Evolutionary conservation across 78 protist species (phyloP).

Genomic region (Dictyostelium firmibasis): DNA sequence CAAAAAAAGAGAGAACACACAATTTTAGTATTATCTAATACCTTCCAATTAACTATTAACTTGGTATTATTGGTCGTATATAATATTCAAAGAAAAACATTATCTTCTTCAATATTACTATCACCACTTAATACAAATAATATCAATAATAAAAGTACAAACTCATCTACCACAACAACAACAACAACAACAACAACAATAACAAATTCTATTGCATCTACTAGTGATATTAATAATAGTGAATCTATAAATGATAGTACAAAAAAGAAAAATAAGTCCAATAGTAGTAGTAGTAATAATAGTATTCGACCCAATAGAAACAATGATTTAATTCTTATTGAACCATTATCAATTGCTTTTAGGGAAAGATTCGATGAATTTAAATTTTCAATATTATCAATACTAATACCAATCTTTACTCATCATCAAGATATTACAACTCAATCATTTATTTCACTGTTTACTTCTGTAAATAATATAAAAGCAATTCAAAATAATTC

Average conservation of each 20-base stretch:
- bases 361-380: conserved; percentile 7
- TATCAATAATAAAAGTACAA: not conserved
- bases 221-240: not conserved
- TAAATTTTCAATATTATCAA: not conserved
- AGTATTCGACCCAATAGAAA: not conserved
- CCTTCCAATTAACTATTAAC: not conserved
- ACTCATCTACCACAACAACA: not conserved
- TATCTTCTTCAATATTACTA: not conserved
- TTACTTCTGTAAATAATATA: not conserved
- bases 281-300: not conserved
- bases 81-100: not conserved
- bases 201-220: not conserved
- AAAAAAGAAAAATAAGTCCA: not conserved
- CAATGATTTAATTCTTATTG: not conserved
- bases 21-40: not conserved
- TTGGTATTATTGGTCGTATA: not conserved
- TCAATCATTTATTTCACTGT: conserved; percentile 6
- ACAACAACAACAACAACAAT: not conserved
- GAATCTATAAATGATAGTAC: not conserved
- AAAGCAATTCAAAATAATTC: not conserved
- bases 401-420: not conserved
- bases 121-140: not conserved
- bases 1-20: not conserved
- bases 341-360: conserved; percentile 2
- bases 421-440: not conserved